These are phyloP conservation scores for Fusarium sp. DNA, from an alignment of 2,329 filamentous ascomycete genomes.

Conservation along the genomic window DNA sequence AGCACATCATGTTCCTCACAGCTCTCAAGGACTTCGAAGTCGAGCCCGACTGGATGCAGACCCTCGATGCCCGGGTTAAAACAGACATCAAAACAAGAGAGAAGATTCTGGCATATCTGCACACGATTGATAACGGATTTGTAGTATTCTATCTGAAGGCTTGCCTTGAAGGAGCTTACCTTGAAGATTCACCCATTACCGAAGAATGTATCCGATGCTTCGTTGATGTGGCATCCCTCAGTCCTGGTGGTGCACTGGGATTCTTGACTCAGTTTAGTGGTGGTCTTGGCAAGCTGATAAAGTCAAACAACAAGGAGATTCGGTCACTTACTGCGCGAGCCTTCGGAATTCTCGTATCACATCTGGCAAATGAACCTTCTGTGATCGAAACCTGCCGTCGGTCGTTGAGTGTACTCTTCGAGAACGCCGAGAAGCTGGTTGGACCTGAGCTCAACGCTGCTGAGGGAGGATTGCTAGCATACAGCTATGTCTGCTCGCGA, in stretches of 20 bases:
- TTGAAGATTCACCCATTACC: constrained; percentile 57
- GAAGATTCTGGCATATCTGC: constrained; percentile 68
- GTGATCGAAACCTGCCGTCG: constrained; percentile 45
- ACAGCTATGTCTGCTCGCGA: constrained; percentile 60
- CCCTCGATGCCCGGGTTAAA: constrained; percentile 78
- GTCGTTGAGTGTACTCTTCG: constrained; percentile 60
- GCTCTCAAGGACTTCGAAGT: constrained; percentile 67
- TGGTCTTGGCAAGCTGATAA: constrained; percentile 71
- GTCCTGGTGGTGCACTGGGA: constrained; percentile 65
- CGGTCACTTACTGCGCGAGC: constrained; percentile 76
- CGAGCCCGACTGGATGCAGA: constrained; percentile 87
- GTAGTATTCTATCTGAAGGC: constrained; percentile 64
- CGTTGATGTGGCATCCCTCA: constrained; percentile 65
- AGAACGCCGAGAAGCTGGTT: constrained; percentile 57
- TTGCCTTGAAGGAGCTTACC: constrained; percentile 69
- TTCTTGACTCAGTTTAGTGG: constrained; percentile 62
- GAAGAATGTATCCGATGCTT: constrained; percentile 67
- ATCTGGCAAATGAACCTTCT: constrained; percentile 62
- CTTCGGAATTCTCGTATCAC: constrained; percentile 82
- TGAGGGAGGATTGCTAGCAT: constrained; percentile 63
- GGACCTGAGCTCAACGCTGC: constrained; percentile 61
- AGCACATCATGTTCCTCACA: constrained; percentile 64
- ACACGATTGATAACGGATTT: constrained; percentile 55
- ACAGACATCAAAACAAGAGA: constrained; percentile 76
- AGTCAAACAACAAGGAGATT: constrained; percentile 78